phyloP scores from a whole-genome alignment of 2,329 filamentous ascomycete species.

The Capronia epimyces region DNA sequence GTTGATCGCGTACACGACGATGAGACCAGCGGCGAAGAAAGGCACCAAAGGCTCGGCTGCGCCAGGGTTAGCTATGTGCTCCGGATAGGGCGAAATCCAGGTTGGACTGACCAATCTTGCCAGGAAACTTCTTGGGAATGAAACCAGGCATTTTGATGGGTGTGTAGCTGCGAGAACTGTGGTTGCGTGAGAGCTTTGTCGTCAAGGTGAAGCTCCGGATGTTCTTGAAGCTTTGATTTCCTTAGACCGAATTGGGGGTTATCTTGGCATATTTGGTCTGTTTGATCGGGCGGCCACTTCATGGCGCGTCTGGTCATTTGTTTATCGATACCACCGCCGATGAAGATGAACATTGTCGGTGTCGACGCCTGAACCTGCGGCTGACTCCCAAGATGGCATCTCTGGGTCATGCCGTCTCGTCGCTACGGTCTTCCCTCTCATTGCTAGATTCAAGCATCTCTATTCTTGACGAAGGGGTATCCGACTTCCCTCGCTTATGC shows the following conservation, averaged over 20 bases:
- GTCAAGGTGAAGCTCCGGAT: slow-evolving; percentile 8
- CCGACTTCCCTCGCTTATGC: slow-evolving; percentile 57
- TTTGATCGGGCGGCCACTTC: slow-evolving; percentile 5
- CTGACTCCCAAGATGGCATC: slow-evolving; percentile 33
- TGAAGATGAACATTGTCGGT: not conserved
- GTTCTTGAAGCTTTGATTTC: slow-evolving; percentile 5
- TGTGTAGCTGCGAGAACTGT: slow-evolving; percentile 5
- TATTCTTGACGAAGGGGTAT: slow-evolving; percentile 56
- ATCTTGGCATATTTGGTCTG: slow-evolving; percentile 17
- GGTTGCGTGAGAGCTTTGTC: slow-evolving; percentile 12
- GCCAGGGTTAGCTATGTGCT: slow-evolving; percentile 11
- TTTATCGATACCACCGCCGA: not conserved
- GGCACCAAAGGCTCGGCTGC: slow-evolving; percentile 85
- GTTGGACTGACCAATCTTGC: slow-evolving; percentile 63
- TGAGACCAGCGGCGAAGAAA: slow-evolving; percentile 86
- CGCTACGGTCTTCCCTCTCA: slow-evolving; percentile 56
- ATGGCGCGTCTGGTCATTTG: slow-evolving; percentile 3
- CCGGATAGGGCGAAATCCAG: not conserved
- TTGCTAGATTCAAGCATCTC: slow-evolving; percentile 58
- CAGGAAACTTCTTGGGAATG: slow-evolving; percentile 79
- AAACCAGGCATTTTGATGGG: slow-evolving; percentile 59
- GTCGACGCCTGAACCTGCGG: not conserved
- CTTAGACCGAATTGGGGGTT: slow-evolving; percentile 1
- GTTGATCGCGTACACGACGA: slow-evolving; percentile 91
- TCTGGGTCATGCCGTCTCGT: slow-evolving; percentile 56